Evolutionary conservation across 2,329 filamentous ascomycete genomes (phyloP).

Genomic region (Nannizziopsis arthrosporioides): DNA sequence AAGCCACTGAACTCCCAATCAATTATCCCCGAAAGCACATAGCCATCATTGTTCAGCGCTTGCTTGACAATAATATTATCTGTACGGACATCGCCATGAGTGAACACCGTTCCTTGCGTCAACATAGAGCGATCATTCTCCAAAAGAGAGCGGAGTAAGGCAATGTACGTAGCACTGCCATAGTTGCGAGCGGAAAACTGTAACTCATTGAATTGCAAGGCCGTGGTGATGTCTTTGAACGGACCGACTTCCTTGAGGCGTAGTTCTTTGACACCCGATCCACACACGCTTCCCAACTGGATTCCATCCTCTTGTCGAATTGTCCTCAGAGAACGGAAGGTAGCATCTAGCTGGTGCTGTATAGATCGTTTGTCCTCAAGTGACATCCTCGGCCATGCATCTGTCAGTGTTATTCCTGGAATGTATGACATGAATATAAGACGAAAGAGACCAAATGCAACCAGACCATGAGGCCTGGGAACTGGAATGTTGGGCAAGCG

Average conservation of each 20-base stretch:
- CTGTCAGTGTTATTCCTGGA: slow-evolving; percentile 16
- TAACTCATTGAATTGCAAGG: slow-evolving; percentile 16
- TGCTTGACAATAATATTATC: slow-evolving; percentile 22
- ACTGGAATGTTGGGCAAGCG: slow-evolving; percentile 20
- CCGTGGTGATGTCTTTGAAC: slow-evolving; percentile 19
- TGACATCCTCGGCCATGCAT: slow-evolving; percentile 19
- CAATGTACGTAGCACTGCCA: slow-evolving; percentile 18
- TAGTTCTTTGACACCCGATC: slow-evolving; percentile 21
- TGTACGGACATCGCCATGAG: slow-evolving; percentile 21
- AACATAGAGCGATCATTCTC: neutral
- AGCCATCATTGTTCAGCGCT: slow-evolving; percentile 11
- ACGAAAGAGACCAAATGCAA: slow-evolving; percentile 17
- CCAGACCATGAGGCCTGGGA: slow-evolving; percentile 22
- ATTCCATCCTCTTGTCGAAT: slow-evolving; percentile 14
- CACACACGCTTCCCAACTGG: slow-evolving; percentile 19
- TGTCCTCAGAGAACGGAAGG: slow-evolving; percentile 18
- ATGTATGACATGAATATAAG: slow-evolving; percentile 24
- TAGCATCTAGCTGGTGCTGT: slow-evolving; percentile 14
- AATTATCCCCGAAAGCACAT: slow-evolving; percentile 21
- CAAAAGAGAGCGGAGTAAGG: slow-evolving; percentile 16
- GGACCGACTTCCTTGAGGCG: slow-evolving; percentile 16
- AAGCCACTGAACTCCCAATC: slow-evolving; percentile 26
- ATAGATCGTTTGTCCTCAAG: slow-evolving; percentile 16
- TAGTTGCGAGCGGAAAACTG: slow-evolving; percentile 18
- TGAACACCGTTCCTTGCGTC: slow-evolving; percentile 19